phyloP scores from a whole-genome alignment of 208 protist genomes.

The Giardia duodenalis region DNA sequence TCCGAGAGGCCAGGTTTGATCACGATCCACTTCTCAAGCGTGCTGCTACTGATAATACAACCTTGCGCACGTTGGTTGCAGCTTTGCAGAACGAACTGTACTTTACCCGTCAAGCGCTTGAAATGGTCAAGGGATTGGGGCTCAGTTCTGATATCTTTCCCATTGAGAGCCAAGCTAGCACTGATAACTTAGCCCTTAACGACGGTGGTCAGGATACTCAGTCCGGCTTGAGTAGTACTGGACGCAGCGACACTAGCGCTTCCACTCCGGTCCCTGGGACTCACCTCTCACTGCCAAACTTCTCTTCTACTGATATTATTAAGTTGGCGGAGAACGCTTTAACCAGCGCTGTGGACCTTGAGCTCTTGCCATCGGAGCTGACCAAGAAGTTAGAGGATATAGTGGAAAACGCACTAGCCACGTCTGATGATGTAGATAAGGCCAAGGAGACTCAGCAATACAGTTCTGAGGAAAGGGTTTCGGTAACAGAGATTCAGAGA shows the following conservation, averaged over 20 bases:
- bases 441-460: neutral
- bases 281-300: neutral
- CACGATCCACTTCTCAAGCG: conserved; percentile 15
- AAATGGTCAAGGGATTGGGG: neutral
- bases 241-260: too few relatives aligned
- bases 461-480: neutral
- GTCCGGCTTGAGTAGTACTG: too few relatives aligned
- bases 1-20: neutral
- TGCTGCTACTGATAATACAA: neutral
- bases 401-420: neutral
- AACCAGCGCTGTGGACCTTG: neutral
- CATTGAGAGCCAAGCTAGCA: too few relatives aligned
- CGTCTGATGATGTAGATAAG: neutral
- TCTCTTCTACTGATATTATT: neutral
- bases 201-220: too few relatives aligned
- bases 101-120: neutral
- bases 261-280: too few relatives aligned
- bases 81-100: conserved; percentile 9
- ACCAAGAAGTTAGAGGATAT: neutral
- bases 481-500: neutral
- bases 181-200: too few relatives aligned
- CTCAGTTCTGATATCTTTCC: neutral
- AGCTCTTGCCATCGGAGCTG: neutral
- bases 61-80: neutral
- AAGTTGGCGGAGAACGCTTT: neutral